Conservation (phyloP, 257 asterid genomes). For the Solanum chilense region DNA sequence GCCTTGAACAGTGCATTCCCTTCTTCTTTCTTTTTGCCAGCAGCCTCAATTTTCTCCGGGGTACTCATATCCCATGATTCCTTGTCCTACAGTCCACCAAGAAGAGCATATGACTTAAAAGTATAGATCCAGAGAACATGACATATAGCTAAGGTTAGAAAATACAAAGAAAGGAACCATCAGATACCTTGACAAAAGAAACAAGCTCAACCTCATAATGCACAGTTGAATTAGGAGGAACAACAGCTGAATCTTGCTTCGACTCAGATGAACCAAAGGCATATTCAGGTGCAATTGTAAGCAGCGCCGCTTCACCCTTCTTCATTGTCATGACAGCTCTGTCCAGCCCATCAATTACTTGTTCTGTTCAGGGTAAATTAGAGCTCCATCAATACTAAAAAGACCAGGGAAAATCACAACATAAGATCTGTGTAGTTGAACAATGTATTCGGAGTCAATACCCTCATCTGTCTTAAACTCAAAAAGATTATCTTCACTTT, state of each 20-base stretch:
- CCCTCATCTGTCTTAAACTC: slow-evolving; percentile 74
- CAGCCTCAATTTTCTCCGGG: slow-evolving; percentile 52
- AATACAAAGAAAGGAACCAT: neutral
- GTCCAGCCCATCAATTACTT: slow-evolving; percentile 61
- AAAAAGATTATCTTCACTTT: slow-evolving; percentile 40
- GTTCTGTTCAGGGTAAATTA: slow-evolving; percentile 25
- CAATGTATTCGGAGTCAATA: neutral
- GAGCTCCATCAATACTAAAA: neutral
- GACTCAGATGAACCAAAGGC: slow-evolving; percentile 51
- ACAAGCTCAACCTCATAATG: slow-evolving; percentile 53
- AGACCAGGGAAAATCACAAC: neutral
- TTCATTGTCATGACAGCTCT: slow-evolving; percentile 50
- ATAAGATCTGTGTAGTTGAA: neutral
- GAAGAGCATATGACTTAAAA: neutral
- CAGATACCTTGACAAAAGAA: slow-evolving; percentile 48
- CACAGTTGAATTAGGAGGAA: slow-evolving; percentile 60
- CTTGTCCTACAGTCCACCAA: slow-evolving; percentile 31
- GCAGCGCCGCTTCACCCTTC: slow-evolving; percentile 47
- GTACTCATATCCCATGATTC: slow-evolving; percentile 77
- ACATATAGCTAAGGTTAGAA: neutral
- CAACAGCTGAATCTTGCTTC: slow-evolving; percentile 39
- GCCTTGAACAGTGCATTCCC: slow-evolving; percentile 52
- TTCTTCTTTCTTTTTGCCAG: slow-evolving; percentile 65
- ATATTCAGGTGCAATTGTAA: slow-evolving; percentile 53
- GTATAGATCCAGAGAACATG: neutral